A percentile compares a stretch with the other conserved stretches of the same genome.
phyloP scores from a whole-genome alignment of 2,329 filamentous ascomycete species.

The Botrytis porri region DNA sequence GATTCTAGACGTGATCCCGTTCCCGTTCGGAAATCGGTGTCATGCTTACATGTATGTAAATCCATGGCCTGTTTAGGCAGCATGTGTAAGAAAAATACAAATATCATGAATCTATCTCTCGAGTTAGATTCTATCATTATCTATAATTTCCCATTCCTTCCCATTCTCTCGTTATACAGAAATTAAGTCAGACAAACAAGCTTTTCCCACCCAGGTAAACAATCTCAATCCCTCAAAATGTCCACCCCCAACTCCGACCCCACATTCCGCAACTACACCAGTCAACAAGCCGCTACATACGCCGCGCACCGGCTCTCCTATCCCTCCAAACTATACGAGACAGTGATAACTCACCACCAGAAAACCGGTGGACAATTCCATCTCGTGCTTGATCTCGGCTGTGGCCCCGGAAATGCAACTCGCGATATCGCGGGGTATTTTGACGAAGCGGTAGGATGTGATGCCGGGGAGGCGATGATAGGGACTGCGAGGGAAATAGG shows the following conservation, averaged over 20 bases:
- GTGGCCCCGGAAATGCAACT: conserved; percentile 37
- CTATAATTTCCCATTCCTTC: not conserved
- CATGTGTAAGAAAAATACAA: not conserved
- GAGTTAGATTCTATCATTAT: not conserved
- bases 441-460: conserved; percentile 31
- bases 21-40: not conserved
- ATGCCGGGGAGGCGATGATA: conserved; percentile 37
- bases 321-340: conserved; percentile 26
- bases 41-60: not conserved
- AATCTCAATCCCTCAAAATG: not conserved
- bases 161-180: not conserved
- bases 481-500: conserved; percentile 28
- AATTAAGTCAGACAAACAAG: not conserved
- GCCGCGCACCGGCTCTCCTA: conserved; percentile 30
- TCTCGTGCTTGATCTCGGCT: conserved; percentile 36
- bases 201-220: not conserved
- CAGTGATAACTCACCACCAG: conserved; percentile 31
- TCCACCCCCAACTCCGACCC: conserved; percentile 24
- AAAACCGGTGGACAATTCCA: conserved; percentile 28
- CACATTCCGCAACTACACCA: conserved; percentile 34
- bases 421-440: conserved; percentile 33
- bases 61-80: not conserved
- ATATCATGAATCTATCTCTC: not conserved
- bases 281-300: conserved; percentile 33
- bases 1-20: not conserved